Percentiles rank a stretch among this genome's conserved stretches.
phyloP scores from a whole-genome alignment of 1,284 basidiomycete genomes.

The Pyrrhoderma lamaoense region DNA sequence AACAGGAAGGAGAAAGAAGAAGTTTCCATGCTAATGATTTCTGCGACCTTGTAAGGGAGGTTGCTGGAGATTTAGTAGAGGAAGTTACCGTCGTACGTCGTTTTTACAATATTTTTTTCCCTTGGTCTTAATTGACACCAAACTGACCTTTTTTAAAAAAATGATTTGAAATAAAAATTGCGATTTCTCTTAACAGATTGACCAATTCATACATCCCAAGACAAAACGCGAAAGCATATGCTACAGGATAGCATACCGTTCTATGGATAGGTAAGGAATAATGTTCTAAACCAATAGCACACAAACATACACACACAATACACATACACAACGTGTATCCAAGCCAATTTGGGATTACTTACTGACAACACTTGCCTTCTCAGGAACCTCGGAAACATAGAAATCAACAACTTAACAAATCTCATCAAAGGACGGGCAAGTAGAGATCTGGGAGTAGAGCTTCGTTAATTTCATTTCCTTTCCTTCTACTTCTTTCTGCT shows the following conservation, averaged over 20 bases:
- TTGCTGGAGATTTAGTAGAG: conserved; percentile 88
- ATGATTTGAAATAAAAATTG: background rate
- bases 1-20: conserved; percentile 3
- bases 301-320: too few species aligned
- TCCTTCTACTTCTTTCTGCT: too few species aligned
- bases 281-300: too few species aligned
- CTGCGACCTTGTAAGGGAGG: conserved; percentile 89
- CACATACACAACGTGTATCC: background rate
- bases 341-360: background rate
- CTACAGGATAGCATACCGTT: conserved; percentile 91
- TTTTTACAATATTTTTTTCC: background rate
- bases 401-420: conserved; percentile 75
- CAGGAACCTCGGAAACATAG: conserved; percentile 85
- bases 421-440: conserved; percentile 46
- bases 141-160: background rate
- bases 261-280: conserved; percentile 79
- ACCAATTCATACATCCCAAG: conserved; percentile 89
- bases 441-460: conserved; percentile 68
- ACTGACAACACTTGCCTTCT: background rate
- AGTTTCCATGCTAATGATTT: conserved; percentile 92
- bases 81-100: conserved; percentile 73
- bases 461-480: conserved; percentile 51
- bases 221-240: conserved; percentile 75
- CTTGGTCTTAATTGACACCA: background rate
- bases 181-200: conserved; percentile 52